A percentile compares a stretch with the other conserved stretches of the same genome.
Conservation (phyloP, 257 asterid species). For the Capsicum rhomboideum region DNA sequence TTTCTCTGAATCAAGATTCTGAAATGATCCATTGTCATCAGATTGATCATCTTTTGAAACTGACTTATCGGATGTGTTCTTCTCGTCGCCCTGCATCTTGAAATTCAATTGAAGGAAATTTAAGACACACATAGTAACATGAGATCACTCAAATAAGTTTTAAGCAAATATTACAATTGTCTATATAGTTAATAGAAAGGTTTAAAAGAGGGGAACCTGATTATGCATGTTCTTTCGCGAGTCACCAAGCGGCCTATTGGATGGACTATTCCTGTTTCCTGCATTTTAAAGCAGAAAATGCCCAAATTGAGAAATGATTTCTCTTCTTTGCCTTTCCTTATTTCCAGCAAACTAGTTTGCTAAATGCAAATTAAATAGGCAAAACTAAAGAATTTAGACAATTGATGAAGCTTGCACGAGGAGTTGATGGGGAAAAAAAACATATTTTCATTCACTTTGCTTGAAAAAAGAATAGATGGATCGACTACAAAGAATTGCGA, state of each 20-base stretch:
- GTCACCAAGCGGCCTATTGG: neutral
- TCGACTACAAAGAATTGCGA: conserved; percentile 1
- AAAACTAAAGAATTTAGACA: neutral
- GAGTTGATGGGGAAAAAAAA: neutral
- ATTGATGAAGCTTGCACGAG: neutral
- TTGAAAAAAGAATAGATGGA: neutral
- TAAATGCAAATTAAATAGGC: neutral
- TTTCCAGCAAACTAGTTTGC: neutral
- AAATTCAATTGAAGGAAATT: neutral
- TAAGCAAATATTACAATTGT: neutral
- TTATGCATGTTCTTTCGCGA: neutral
- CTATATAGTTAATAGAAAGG: no score
- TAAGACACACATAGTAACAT: neutral
- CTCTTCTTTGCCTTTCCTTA: neutral
- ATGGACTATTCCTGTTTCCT: neutral
- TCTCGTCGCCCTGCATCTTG: neutral
- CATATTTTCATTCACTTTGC: neutral
- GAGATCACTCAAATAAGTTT: neutral
- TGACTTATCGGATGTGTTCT: neutral
- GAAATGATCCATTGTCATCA: neutral
- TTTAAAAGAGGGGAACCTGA: conserved; percentile 8
- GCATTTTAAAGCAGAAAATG: conserved; percentile 5
- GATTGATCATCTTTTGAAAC: neutral
- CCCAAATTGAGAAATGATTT: neutral
- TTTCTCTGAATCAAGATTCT: conserved; percentile 1